Evolutionary conservation across 345 rosid genomes (phyloP), one percentile per base, ranked within the genome.

Genomic region (Hypericum androsaemum): DNA sequence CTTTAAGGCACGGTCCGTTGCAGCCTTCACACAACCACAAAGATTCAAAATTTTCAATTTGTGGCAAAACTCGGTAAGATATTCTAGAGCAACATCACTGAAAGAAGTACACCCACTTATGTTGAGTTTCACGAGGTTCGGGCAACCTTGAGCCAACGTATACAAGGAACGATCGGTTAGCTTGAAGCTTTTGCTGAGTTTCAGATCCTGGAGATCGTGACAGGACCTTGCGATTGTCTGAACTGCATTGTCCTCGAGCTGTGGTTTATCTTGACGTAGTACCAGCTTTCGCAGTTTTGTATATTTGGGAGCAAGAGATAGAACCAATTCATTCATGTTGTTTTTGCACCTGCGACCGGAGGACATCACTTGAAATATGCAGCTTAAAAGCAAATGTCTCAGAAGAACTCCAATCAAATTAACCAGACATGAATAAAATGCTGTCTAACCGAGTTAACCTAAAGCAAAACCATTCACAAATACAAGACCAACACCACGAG

Each of bases 111-210:
- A 92, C 4, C 94, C 97, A 16, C 98, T 92, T 56, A 92, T 83
- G 78, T 83, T 92, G 71, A 92, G 97, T 62, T 76, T 92, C 5
- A 73, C 61, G 35, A 92, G 95, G 62, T 78, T 63, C 14, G 85
- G 90, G 38, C 94, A 88, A 53, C 98, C 97, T 50, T 62, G 85
- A 62, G 97, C 95, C 59, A 88, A 63, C 0, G 85, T 81, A 70
- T 68, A 65, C 40, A 92, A 72, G 37, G 97, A 80, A 52, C 53
- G 56, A 56, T 85, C 95, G 13, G 73, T 75, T 13, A 92, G 95
- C 67, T 68, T 92, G 67, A 83, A 85, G 80, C 98, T 92, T 76
- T 85, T 92, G 75, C 98, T 92, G 37, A 92, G 88, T 62, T 92
- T 97, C 65, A 92, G 80, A 51, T 80, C 94, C 73, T 67, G 83